These are phyloP conservation scores for Coemansia erecta DNA, from an alignment of 192 early-diverging fungal genomes.

Conservation along the genomic window DNA sequence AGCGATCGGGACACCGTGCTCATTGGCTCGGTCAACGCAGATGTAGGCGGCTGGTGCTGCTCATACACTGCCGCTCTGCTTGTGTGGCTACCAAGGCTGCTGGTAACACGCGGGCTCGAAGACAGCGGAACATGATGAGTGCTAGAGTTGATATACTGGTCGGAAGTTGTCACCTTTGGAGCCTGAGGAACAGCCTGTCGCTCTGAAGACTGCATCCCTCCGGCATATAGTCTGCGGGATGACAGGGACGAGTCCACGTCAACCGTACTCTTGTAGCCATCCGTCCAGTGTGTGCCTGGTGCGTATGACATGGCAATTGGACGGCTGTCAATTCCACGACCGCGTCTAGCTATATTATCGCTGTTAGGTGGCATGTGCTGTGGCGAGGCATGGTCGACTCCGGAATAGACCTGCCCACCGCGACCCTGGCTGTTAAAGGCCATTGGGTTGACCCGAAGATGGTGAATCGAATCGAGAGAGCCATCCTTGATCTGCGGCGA, in stretches of 20 bases:
- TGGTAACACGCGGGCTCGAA: slow-evolving; percentile 2
- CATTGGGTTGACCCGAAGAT: slow-evolving; percentile 6
- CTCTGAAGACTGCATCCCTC: neutral
- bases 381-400: neutral
- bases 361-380: neutral
- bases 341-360: neutral
- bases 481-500: slow-evolving; percentile 7
- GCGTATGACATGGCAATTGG: slow-evolving; percentile 25
- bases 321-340: neutral
- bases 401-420: slow-evolving; percentile 13
- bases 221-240: neutral
- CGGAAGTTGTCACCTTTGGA: neutral
- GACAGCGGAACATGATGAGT: neutral
- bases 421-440: slow-evolving; percentile 19
- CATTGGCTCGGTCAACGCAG: slow-evolving; percentile 1
- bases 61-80: slow-evolving; percentile 2
- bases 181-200: neutral
- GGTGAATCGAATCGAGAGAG: neutral
- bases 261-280: neutral
- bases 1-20: slow-evolving; percentile 14
- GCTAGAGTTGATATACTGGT: neutral
- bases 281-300: slow-evolving; percentile 11
- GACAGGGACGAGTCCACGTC: neutral
- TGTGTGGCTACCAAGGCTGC: slow-evolving; percentile 1
- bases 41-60: neutral